Conservation (phyloP, 345 rosid species). For the Populus deltoides region DNA sequence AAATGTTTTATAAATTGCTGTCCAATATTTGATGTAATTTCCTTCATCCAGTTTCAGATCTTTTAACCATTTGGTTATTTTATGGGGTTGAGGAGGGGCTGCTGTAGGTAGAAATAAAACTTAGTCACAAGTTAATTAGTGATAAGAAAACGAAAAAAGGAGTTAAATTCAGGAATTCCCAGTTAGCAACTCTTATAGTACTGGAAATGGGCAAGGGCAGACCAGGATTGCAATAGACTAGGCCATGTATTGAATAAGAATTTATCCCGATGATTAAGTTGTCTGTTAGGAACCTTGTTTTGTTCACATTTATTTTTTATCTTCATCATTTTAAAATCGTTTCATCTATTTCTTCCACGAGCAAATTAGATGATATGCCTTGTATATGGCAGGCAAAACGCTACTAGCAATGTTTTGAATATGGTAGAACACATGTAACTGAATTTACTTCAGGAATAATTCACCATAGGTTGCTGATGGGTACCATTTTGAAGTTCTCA, state of each 20-base stretch:
- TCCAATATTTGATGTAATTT: not conserved
- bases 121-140: not conserved
- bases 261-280: not conserved
- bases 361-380: not conserved
- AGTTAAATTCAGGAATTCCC: not conserved
- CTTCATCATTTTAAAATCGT: not conserved
- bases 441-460: not conserved
- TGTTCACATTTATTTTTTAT: not conserved
- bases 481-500: not conserved
- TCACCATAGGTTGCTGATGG: not conserved
- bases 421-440: not conserved
- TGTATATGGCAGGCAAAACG: not conserved
- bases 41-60: not conserved
- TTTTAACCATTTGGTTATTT: not conserved
- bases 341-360: not conserved
- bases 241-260: not conserved
- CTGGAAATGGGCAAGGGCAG: not conserved
- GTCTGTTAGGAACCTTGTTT: not conserved
- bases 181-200: not conserved
- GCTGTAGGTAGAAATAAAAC: not conserved
- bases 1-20: not conserved
- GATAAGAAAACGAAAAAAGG: not conserved
- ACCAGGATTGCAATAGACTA: not conserved
- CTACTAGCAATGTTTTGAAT: not conserved
- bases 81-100: not conserved